Percentiles rank a stretch among this genome's conserved stretches.
These are phyloP conservation scores for Alternaria sp. DNA, from an alignment of 2,329 filamentous ascomycete genomes.

Conservation along the genomic window DNA sequence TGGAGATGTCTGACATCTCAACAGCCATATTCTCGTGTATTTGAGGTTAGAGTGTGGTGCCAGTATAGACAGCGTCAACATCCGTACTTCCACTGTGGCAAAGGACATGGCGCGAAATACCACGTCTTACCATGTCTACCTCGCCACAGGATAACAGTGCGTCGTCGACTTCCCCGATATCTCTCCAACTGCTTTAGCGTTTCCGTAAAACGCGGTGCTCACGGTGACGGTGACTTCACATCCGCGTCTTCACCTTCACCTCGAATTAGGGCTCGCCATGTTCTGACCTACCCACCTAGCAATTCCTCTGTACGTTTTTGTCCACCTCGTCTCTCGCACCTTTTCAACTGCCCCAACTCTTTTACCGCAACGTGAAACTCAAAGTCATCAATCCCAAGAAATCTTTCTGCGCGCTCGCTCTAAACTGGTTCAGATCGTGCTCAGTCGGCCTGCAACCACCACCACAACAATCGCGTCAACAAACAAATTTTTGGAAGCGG, in stretches of 20 bases:
- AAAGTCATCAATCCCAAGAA: not conserved
- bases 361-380: not conserved
- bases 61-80: not conserved
- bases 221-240: slow-evolving; percentile 2
- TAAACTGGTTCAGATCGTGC: not conserved
- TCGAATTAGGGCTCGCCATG: not conserved
- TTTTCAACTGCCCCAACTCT: not conserved
- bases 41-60: not conserved
- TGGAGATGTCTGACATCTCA: not conserved
- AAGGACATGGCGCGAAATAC: not conserved
- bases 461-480: not conserved
- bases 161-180: not conserved
- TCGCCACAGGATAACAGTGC: not conserved
- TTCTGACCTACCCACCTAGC: not conserved
- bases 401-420: not conserved
- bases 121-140: not conserved
- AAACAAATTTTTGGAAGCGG: not conserved
- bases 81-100: not conserved
- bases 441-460: slow-evolving; percentile 2
- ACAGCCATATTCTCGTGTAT: too few species aligned
- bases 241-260: slow-evolving; percentile 10
- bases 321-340: not conserved
- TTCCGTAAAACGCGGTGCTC: not conserved
- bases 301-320: not conserved
- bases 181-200: not conserved